Evolutionary conservation across 768 basidiomycete species (phyloP).

Genomic region (Mycena polygramma): DNA sequence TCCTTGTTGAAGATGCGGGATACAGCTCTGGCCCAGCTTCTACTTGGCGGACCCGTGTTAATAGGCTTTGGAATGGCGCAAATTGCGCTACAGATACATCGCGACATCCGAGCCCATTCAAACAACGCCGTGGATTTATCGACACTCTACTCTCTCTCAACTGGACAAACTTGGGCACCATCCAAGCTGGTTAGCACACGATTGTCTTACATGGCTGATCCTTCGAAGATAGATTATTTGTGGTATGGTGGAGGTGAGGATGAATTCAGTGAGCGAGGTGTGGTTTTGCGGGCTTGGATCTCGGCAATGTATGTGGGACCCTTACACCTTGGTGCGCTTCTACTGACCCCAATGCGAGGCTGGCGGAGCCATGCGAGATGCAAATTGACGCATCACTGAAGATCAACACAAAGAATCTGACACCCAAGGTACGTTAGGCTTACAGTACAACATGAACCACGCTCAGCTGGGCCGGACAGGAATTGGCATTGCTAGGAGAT

Average conservation of each 20-base stretch:
- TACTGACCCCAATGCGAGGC: background rate
- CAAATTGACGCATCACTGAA: slow-evolving; percentile 17
- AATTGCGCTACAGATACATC: slow-evolving; percentile 22
- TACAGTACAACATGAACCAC: background rate
- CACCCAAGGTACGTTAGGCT: slow-evolving; percentile 37
- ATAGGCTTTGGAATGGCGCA: slow-evolving; percentile 20
- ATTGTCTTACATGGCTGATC: background rate
- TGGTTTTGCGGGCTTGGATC: slow-evolving; percentile 20
- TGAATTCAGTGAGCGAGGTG: slow-evolving; percentile 4
- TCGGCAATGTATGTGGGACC: slow-evolving; percentile 16
- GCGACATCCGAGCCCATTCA: slow-evolving; percentile 6
- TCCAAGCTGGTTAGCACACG: slow-evolving; percentile 19
- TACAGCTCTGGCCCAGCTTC: slow-evolving; percentile 5
- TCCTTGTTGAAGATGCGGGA: background rate
- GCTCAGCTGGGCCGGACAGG: slow-evolving; percentile 39
- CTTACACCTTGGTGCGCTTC: background rate
- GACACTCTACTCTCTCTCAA: slow-evolving; percentile 22
- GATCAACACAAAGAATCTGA: slow-evolving; percentile 42
- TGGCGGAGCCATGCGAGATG: slow-evolving; percentile 12
- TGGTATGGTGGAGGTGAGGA: slow-evolving; percentile 16
- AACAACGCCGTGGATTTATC: slow-evolving; percentile 12
- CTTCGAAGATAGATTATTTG: slow-evolving; percentile 12
- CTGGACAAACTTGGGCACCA: slow-evolving; percentile 19
- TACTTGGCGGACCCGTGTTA: slow-evolving; percentile 9
- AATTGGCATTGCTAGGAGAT: slow-evolving; percentile 47